Base-by-base conservation (phyloP, 768 basidiomycete species). In the Kwoniella heveanensis region DNA sequence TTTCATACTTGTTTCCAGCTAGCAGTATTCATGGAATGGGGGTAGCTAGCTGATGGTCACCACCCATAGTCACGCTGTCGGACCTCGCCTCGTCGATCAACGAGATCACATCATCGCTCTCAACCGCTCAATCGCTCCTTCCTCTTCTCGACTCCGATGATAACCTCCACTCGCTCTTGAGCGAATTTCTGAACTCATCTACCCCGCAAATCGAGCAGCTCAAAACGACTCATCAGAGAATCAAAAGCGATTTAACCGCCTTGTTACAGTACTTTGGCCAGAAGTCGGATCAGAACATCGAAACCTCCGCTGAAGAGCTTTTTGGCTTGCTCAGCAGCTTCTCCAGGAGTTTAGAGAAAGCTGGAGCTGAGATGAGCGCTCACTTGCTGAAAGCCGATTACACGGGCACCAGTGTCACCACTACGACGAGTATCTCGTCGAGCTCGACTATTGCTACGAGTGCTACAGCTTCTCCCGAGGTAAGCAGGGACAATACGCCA, bases 241-340 rank as follows among this genome's bases (percentile, higher is more conserved):
- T 95, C 21, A 85, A 87, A 22, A 77, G 71, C 3, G 90, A 92
- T 60, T 79, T 94, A 3, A 81, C 81, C 22, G 83, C 83, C 2
- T 66, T 92, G 25, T 80, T 90, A 7, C 62, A 71, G 0, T 96
- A 89, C 81, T 95, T 88, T 73, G 92, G 92, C 5, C 91, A 95
- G 76, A 83, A 83, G 57, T 86, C 90, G 17, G 82, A 86, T 0
- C n/a, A 44, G 55, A 21, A 62, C 61, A 19, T 44, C 39, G 39
- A 44, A 8, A 36, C 83, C 84, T 2, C 91, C 88, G 71, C 89
- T 0, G 93, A 94, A 76, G 89, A 90, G 65, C 87, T 96, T 74
- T 94, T 96, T 70, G 60, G 46, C 15, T 48, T 59, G 6, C 53
- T 76, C n/a, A 25, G 54, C 22, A 64, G 46, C 4, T 78, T 76